phyloP scores from a whole-genome alignment of 495 filamentous ascomycete genomes.

The Neurospora cerealis region DNA sequence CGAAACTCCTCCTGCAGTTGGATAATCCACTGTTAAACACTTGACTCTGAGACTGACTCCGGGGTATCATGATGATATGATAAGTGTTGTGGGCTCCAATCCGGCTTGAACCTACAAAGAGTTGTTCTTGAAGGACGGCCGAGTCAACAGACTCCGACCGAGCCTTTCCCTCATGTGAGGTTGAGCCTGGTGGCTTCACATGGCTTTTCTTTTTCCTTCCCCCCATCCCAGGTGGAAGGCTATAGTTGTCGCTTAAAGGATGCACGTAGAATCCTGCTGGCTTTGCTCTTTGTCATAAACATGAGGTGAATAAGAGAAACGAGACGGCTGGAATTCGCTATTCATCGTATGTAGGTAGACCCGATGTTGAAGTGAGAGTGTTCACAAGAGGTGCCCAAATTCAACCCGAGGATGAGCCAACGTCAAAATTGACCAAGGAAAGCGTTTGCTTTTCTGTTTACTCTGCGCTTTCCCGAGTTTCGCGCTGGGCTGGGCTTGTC shows the following conservation, averaged over 20 bases:
- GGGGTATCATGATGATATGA: not conserved
- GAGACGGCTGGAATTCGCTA: not conserved
- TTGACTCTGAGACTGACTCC: not conserved
- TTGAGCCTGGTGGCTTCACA: not conserved
- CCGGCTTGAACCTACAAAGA: not conserved
- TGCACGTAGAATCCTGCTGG: not conserved
- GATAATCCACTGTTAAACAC: not conserved
- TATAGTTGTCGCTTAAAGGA: not conserved
- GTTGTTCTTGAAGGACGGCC: not conserved
- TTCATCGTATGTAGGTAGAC: not conserved
- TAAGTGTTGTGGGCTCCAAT: not conserved
- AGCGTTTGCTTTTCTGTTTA: not conserved
- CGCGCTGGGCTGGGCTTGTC: not conserved
- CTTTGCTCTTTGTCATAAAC: not conserved
- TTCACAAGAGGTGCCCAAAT: not conserved
- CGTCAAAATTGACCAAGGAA: not conserved
- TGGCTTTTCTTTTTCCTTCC: not conserved
- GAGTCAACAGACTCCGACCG: not conserved
- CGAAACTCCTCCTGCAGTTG: conserved; percentile 20
- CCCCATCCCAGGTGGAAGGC: not conserved
- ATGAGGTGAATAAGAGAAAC: not conserved
- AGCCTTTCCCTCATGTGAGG: not conserved
- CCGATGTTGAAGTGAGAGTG: not conserved
- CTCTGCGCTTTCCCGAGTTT: not conserved
- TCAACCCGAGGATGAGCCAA: not conserved